Evolutionary conservation across 768 basidiomycete genomes (phyloP), one percentile per base, ranked within the genome.

Genomic region (Lentinula sp.): DNA sequence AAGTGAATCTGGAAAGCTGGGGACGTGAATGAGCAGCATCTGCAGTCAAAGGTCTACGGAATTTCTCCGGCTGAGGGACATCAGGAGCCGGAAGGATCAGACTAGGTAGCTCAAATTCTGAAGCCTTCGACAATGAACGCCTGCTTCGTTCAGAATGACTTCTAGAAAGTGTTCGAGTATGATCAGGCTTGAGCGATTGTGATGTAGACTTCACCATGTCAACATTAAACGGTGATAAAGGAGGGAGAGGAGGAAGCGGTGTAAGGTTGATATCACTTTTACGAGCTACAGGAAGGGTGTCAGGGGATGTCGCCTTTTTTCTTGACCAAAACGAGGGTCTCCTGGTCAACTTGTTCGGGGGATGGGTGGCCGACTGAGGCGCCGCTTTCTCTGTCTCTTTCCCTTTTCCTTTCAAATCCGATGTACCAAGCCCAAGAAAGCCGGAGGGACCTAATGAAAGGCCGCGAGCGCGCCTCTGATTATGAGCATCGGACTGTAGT

Each of bases 251-350:
- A 28, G 77, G 77, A 37, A 80, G 73, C 1, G 73, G 66, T 33
- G 75, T 67, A 63, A 75, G 71, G 49, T 42, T 51, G 16, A 42
- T 42, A 36, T 60, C 49, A 18, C 50, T 60, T 52, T 45, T 37
- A 36, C 48, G 57, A 60, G 50, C 39, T 6, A 50, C 35, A 13
- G 41, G 45, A n/a, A 42, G 39, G 10, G 48, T 13, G 3, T 64
- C 51, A 18, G 62, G 62, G 7, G 70, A 68, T 23, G 70, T 62
- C 7, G 43, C 16, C 61, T 82, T 78, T 72, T 77, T 85, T 61
- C 82, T 80, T 9, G 74, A 76, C 87, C 88, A 90, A 66, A 90
- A 89, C 6, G 89, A 90, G 9, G 84, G 67, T 69, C 83, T 84
- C 55, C 86, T 82, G 10, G 79, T 72, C 36, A 87, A 63, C 43